Conservation (phyloP, 1,284 basidiomycete species). For the Ganoderma multipileum region DNA sequence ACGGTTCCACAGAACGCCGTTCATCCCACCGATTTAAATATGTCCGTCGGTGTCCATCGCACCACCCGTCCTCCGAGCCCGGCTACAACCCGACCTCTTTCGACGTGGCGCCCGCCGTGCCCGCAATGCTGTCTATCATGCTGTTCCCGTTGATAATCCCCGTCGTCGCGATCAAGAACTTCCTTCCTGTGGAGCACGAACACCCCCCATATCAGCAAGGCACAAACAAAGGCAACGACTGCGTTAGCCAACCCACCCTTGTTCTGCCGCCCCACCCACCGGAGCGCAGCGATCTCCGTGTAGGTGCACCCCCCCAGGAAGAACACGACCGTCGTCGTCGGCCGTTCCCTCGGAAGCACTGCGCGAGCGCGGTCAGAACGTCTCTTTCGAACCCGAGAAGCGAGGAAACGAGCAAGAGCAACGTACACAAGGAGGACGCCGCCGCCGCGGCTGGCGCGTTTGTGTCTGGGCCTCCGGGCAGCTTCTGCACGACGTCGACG, state of each 20-base stretch:
- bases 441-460: slow-evolving; percentile 43
- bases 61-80: background rate
- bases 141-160: slow-evolving; percentile 83
- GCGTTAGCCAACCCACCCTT: slow-evolving; percentile 56
- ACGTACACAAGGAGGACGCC: slow-evolving; percentile 50
- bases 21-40: slow-evolving; percentile 13
- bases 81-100: slow-evolving; percentile 43
- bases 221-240: too few relatives aligned
- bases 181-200: slow-evolving; percentile 61
- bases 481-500: slow-evolving; percentile 79
- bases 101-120: slow-evolving; percentile 44
- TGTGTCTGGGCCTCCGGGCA: slow-evolving; percentile 40
- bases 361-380: slow-evolving; percentile 9
- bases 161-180: slow-evolving; percentile 89
- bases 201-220: slow-evolving; percentile 6
- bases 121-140: slow-evolving; percentile 73
- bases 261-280: slow-evolving; percentile 89
- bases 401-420: slow-evolving; percentile 18
- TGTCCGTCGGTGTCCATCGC: slow-evolving; percentile 5
- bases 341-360: slow-evolving; percentile 59
- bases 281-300: slow-evolving; percentile 93
- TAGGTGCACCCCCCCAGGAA: slow-evolving; percentile 99
- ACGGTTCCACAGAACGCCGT: slow-evolving; percentile 23
- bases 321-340: slow-evolving; percentile 90
- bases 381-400: background rate